A percentile compares a stretch with the other conserved stretches of the same genome.
Conservation (phyloP, 2,329 filamentous ascomycete species). For the Cladosporium sp. region DNA sequence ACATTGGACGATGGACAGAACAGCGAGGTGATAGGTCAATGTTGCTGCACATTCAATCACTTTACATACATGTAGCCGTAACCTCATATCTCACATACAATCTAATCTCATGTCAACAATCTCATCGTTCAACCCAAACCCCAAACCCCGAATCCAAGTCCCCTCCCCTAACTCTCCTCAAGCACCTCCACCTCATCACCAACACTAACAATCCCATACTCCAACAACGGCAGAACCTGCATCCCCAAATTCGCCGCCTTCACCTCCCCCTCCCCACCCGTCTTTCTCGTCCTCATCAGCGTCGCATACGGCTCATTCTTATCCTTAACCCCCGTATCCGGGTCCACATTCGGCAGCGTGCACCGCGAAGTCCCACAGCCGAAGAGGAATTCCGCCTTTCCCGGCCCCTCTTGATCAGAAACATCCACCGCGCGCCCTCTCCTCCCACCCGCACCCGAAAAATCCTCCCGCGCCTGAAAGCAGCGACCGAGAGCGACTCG, state of each 20-base stretch:
- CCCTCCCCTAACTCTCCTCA: slow-evolving; percentile 14
- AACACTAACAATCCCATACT: slow-evolving; percentile 24
- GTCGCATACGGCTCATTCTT: slow-evolving; percentile 29
- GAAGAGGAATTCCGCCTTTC: slow-evolving; percentile 46
- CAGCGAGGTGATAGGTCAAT: too few species aligned
- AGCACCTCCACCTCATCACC: slow-evolving; percentile 30
- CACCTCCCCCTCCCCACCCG: slow-evolving; percentile 17
- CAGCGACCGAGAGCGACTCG: slow-evolving; percentile 48
- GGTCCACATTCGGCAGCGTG: slow-evolving; percentile 68
- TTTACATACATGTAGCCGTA: too few species aligned
- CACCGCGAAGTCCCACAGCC: slow-evolving; percentile 65
- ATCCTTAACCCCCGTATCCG: slow-evolving; percentile 48
- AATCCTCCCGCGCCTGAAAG: slow-evolving; percentile 9
- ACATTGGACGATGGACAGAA: too few species aligned
- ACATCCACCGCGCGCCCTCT: background rate
- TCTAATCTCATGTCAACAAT: too few species aligned
- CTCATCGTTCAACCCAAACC: too few species aligned
- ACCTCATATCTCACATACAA: too few species aligned
- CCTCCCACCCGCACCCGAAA: background rate
- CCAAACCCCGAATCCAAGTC: too few species aligned
- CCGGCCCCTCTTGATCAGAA: background rate
- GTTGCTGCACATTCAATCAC: too few species aligned
- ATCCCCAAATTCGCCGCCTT: slow-evolving; percentile 31
- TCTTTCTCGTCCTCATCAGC: slow-evolving; percentile 25
- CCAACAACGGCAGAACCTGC: slow-evolving; percentile 30